Evolutionary conservation across 1,284 basidiomycete species (phyloP).

Genomic region (Retiboletus flavoniger): DNA sequence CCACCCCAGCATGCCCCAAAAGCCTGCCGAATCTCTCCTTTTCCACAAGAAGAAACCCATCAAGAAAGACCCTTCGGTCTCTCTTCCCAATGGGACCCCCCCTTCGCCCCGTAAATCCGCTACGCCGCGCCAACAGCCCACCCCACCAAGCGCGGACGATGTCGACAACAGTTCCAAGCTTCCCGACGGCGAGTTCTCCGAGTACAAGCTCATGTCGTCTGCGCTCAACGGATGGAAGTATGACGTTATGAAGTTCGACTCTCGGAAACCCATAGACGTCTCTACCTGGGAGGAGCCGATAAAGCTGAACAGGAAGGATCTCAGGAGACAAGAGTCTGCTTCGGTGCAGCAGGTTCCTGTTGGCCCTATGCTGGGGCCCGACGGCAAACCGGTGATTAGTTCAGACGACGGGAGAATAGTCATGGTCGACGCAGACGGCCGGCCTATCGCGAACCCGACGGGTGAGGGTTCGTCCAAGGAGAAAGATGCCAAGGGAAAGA

Average conservation of each 20-base stretch:
- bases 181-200: constrained; percentile 62
- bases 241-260: constrained; percentile 82
- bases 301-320: constrained; percentile 83
- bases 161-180: constrained; percentile 50
- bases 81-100: constrained; percentile 12
- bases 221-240: constrained; percentile 81
- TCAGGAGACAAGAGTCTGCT: constrained; percentile 50
- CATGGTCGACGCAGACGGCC: constrained; percentile 76
- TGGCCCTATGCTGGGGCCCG: constrained; percentile 68
- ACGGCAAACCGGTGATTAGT: constrained; percentile 77
- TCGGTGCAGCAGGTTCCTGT: constrained; percentile 49
- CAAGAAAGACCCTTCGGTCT: constrained; percentile 22
- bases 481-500: constrained; percentile 49
- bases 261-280: constrained; percentile 65
- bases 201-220: constrained; percentile 74
- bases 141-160: constrained; percentile 36
- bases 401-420: constrained; percentile 64
- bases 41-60: constrained; percentile 36
- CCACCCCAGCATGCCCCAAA: constrained; percentile 25
- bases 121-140: constrained; percentile 32
- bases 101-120: constrained; percentile 31
- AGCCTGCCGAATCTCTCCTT: constrained; percentile 33
- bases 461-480: constrained; percentile 39
- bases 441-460: constrained; percentile 55
- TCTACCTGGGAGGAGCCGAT: constrained; percentile 66